These are phyloP conservation scores for Kazachstania sp. DNA, from an alignment of 1,139 yeast genomes.

Conservation along the genomic window DNA sequence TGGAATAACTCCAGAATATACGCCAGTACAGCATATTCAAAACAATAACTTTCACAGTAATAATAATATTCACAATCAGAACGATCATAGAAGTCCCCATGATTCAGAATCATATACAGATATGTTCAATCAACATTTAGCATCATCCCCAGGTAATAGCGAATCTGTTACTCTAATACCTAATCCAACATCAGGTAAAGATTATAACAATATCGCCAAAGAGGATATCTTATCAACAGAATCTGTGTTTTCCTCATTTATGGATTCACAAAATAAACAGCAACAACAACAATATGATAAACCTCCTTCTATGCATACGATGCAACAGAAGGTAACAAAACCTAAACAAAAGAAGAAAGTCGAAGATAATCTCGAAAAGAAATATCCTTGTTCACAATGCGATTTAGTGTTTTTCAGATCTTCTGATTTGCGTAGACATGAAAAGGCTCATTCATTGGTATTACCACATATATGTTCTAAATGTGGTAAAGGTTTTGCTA, in stretches of 20 bases:
- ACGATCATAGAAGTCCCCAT: background rate
- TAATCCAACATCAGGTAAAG: background rate
- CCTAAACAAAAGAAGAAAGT: background rate
- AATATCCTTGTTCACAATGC: conserved; percentile 25
- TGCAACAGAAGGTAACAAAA: background rate
- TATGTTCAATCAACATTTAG: background rate
- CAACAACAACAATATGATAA: no score
- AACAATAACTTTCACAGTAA: background rate
- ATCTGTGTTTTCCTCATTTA: conserved; percentile 6
- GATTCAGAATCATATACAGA: background rate
- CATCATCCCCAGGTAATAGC: background rate
- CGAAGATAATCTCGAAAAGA: background rate
- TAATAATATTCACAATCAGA: background rate
- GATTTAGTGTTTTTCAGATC: conserved; percentile 24
- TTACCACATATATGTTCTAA: conserved; percentile 48
- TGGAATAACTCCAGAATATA: background rate
- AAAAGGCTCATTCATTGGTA: conserved; percentile 25
- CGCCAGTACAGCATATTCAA: background rate
- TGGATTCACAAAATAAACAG: conserved; percentile 1
- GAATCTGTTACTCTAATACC: conserved; percentile 3
- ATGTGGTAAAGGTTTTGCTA: conserved; percentile 75
- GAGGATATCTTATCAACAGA: conserved; percentile 6
- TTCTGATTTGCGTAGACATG: conserved; percentile 29
- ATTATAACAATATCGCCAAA: background rate
- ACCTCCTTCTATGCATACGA: background rate